Base-by-base conservation (phyloP, 108 stramenopile species). In the Nitzschia sp. region DNA sequence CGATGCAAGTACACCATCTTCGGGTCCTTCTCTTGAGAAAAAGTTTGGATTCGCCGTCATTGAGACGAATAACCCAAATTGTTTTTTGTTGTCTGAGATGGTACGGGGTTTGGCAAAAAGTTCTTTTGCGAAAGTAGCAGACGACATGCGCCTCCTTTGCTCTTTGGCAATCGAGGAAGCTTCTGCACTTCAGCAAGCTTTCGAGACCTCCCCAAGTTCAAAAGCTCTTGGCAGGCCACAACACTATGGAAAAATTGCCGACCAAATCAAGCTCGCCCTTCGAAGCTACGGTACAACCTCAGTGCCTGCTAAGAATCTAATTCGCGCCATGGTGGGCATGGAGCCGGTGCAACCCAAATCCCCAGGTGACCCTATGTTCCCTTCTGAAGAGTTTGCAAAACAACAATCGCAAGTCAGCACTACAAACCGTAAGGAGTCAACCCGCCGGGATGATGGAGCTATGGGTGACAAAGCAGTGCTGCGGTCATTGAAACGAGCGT, bases 51-150 rank as follows among this genome's bases (percentile, higher is more conserved):
- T 75, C 70, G 29, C 63, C 39, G 72, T 83, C n/a, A 64, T 93
- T 29, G 84, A 93, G 55, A 86, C 89, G 40, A 69, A 62, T 10
- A 69, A 80, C 57, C 57, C 58, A 22, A 66, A 72, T 17, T 90
- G 88, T 54, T 55, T 81, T 26, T 72, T 93, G 25, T 71, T 93
- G 3, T 83, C 82, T 19, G 92, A 87, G 53, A 74, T 93, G 75
- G 24, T 88, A 2, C 62, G 82, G 21, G 81, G 76, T 3, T 39
- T 83, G 8, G 57, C 85, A 20, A 86, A 79, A 68, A 62, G 67
- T 43, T 54, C 66, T 6, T 24, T 55, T 10, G 68, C 48, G 15
- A 65, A 58, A 34, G 24, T 61, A 41, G 52, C 48, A 48, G 61
- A 54, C 78, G 70, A 70, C 66, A 65, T 54, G 46, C 44, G 48